Base-by-base conservation (phyloP, 2,329 filamentous ascomycete genomes). In the Xylaria sp. region DNA sequence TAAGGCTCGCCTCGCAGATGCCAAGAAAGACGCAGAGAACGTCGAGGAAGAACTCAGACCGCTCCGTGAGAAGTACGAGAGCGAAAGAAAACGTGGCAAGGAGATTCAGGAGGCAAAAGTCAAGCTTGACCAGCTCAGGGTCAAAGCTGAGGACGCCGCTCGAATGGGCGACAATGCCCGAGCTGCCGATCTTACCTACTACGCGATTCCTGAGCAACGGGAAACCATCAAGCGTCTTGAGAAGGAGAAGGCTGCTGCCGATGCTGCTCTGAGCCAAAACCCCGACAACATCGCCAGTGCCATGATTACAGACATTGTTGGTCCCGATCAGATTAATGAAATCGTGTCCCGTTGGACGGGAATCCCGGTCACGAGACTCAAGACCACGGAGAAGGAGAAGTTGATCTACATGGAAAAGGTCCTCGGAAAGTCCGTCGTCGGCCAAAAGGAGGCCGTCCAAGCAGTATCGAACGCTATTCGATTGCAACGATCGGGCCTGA, bases 301-400 rank as follows among this genome's bases (percentile, higher is more conserved):
- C 23, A 87, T 97, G 74, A 83, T 97, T 57, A 95, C 92, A 2
- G 94, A 99, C 72, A 84, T 94, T 52, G 94, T 99, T 66, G 94
- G 94, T 4, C 92, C 92, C 9, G 94, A 99, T 65, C 92, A 99
- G 75, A 99, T 99, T 81, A 97, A 99, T 73, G 93, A 97, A 72
- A 99, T 99, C 63, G 94, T 99, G 56, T 89, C 90, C 57, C 88
- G 92, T 62, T 97, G 92, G 91, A 99, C 94, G n/a, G 94, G 94
- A 65, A 99, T 99, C 68, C 94, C 94, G 1, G 91, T 99, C 60
- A 97, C 92, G 3, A 84, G 93, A 63, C 86, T 99, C 47, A 93
- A 90, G 79, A 97, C 94, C 0, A 90, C 92, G 0, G 94, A 99
- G 77, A 97, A 96, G 78, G 94, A 99, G 74, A 97, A 97, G 80